Evolutionary conservation across 768 basidiomycete species (phyloP).

Genomic region (Lentinus brumalis): DNA sequence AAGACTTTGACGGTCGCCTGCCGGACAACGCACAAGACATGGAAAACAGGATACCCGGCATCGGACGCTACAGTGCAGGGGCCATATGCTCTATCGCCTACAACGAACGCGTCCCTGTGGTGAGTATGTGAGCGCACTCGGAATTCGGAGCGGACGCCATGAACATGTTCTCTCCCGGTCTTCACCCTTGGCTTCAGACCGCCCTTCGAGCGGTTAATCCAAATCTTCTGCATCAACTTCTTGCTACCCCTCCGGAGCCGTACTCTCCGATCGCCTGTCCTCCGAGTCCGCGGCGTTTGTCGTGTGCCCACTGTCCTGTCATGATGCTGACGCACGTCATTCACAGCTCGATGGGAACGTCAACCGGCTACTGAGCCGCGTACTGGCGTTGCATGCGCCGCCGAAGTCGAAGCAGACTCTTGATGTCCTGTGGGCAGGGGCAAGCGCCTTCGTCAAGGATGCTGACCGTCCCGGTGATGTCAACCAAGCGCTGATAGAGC

Average conservation of each 20-base stretch:
- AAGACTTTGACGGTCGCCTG: conserved; percentile 65
- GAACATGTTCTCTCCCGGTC: neutral
- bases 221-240: neutral
- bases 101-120: conserved; percentile 79
- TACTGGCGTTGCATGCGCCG: conserved; percentile 79
- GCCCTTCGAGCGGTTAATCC: neutral
- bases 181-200: neutral
- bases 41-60: conserved; percentile 82
- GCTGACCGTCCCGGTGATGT: conserved; percentile 73
- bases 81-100: conserved; percentile 88
- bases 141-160: neutral
- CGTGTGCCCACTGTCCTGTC: neutral
- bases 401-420: conserved; percentile 80
- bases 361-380: conserved; percentile 78
- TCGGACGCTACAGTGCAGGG: conserved; percentile 88
- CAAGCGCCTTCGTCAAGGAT: conserved; percentile 64
- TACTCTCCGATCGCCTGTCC: neutral
- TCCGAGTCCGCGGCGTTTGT: neutral
- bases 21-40: conserved; percentile 81
- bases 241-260: conserved; percentile 9
- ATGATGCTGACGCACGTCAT: conserved; percentile 5
- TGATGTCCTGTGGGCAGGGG: conserved; percentile 82
- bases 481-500: conserved; percentile 93
- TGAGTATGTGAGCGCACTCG: conserved; percentile 42
- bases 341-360: conserved; percentile 88